phyloP scores from a whole-genome alignment of 805 yeast genomes.

The Wickerhamomyces ciferrii region DNA sequence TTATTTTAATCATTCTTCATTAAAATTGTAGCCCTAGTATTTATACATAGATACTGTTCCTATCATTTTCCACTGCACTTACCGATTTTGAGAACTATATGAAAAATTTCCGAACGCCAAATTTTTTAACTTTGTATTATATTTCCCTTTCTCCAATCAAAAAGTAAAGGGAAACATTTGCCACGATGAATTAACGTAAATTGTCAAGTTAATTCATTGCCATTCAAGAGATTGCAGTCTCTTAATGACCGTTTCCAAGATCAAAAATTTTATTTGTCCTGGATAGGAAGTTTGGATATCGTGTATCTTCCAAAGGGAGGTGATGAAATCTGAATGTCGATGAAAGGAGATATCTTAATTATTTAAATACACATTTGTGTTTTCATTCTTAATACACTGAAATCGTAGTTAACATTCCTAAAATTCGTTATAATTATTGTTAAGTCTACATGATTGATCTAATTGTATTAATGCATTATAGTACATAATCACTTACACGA shows the following conservation, averaged over 20 bases:
- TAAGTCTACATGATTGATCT: too few species aligned
- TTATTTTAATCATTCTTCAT: background rate
- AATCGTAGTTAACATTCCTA: too few species aligned
- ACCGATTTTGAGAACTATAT: background rate
- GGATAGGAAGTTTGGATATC: conserved; percentile 28
- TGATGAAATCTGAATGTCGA: conserved; percentile 26
- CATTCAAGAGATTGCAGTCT: conserved; percentile 24
- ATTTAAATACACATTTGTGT: background rate
- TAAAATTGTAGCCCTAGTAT: background rate
- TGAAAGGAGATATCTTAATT: conserved; percentile 21
- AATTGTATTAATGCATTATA: background rate
- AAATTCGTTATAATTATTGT: too few species aligned
- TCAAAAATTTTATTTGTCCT: conserved; percentile 15
- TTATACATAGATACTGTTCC: background rate
- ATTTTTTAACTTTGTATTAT: conserved; percentile 2
- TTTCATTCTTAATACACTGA: background rate
- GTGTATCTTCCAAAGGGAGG: conserved; percentile 10
- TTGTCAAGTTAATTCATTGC: conserved; percentile 25
- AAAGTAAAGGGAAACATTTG: conserved; percentile 27
- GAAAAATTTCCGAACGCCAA: conserved; percentile 1
- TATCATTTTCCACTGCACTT: background rate
- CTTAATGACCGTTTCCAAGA: conserved; percentile 25
- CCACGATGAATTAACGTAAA: conserved; percentile 25
- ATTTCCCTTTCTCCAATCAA: conserved; percentile 23
- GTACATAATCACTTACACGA: background rate